Evolutionary conservation across 2,329 filamentous ascomycete species (phyloP), one percentile per base, ranked within the genome.

Genomic region (Ascochyta rabiei): DNA sequence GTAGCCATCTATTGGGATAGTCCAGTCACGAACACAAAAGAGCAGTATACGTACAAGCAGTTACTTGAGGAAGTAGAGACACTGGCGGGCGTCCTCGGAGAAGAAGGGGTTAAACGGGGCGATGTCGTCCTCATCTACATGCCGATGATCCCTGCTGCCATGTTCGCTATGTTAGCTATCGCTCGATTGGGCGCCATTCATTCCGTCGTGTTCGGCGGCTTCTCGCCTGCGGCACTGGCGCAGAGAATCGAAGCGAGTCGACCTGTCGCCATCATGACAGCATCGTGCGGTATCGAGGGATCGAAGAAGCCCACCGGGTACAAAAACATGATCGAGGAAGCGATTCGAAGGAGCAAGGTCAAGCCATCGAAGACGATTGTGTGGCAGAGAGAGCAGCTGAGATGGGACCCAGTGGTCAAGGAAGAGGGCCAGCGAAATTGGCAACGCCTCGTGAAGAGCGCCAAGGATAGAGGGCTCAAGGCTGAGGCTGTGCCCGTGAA

Each of bases 81-180:
- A 5, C 83, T 96, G 45, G 92, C 93, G 0, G 92, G 90, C 0
- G 91, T 92, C 2, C 75, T 98, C 67, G 80, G 88, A 50, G 90
- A 95, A 72, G 87, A 93, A 66, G 92, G 92, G 0, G 89, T 97
- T 5, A 81, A 82, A 62, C 91, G 85, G 74, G 92, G 93, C 1
- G 90, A 97, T 77, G 89, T 95, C 0, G 91, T 97, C 6, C 82
- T 97, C 60, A 84, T 97, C 24, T 98, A 97, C 75, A 96, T 97
- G 93, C 93, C 93, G 49, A 97, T 97, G 93, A 91, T 97, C 38
- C 93, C 93, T 0, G 88, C 91, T 0, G 90, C 92, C 1, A 74
- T 96, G n/a, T 86, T 96, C 58, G 93, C 89, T 9, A 91, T 95
- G 61, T 84, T 97, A 4, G 92, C 93, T 21, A 85, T 89, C 55